These are phyloP conservation scores for Chrysosporium keratinophilum DNA, from an alignment of 2,329 filamentous ascomycete species.

Conservation along the genomic window DNA sequence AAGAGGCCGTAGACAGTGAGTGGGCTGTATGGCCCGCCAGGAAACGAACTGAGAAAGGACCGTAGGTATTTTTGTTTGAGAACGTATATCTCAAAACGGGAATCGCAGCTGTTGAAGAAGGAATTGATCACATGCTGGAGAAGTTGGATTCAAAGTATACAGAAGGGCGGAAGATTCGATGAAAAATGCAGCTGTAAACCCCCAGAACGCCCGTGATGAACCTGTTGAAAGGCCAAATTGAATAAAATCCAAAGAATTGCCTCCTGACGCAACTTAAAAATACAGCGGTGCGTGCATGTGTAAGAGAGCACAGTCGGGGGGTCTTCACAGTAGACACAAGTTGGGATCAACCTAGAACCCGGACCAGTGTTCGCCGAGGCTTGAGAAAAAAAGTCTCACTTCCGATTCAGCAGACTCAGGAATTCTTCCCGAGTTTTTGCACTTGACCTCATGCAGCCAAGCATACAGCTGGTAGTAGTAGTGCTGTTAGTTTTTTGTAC, in stretches of 20 bases:
- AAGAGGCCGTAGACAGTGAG: too few relatives aligned
- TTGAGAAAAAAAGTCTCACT: conserved; percentile 22
- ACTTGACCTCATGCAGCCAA: conserved; percentile 87
- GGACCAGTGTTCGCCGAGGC: too few relatives aligned
- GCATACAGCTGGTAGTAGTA: conserved; percentile 92
- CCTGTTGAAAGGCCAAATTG: conserved; percentile 15
- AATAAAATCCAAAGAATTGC: conserved; percentile 1
- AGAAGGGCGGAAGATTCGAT: not conserved
- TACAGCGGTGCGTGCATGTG: conserved; percentile 1
- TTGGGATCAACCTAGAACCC: not conserved
- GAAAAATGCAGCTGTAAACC: not conserved
- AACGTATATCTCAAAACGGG: not conserved
- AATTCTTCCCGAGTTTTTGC: conserved; percentile 96
- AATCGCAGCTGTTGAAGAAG: conserved; percentile 1
- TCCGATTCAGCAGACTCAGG: conserved; percentile 62
- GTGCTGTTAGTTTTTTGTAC: conserved; percentile 80
- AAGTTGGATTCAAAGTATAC: not conserved
- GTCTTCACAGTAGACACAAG: not conserved
- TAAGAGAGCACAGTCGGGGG: not conserved
- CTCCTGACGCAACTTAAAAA: conserved; percentile 3
- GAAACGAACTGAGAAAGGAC: not conserved
- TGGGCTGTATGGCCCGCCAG: not conserved
- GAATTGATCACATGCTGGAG: not conserved
- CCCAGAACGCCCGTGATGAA: conserved; percentile 10
- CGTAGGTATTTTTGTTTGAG: not conserved